Evolutionary conservation across 2,329 filamentous ascomycete genomes (phyloP), one percentile per base, ranked within the genome.

Genomic region (Nemania sp.): DNA sequence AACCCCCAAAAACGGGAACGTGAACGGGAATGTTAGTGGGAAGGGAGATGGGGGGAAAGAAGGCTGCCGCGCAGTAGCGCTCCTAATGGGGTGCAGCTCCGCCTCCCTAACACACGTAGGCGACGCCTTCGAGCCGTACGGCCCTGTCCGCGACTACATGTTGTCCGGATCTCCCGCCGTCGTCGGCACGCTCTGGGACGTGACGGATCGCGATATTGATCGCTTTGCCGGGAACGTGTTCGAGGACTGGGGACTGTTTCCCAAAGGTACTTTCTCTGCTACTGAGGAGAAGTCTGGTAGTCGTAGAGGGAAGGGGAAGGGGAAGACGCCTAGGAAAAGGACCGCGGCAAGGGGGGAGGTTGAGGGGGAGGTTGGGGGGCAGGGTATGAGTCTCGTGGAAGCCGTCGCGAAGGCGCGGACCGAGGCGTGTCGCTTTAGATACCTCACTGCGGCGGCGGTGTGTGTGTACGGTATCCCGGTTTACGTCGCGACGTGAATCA

Each of bases 131-230:
- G 92, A 97, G 70, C 86, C 89, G n/a, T 88, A 89, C 63, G 93
- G 94, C 1, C 91, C 93, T 51, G 89, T 94, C 20, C 86, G 92
- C 75, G 91, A 92, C 64, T 97, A 97, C 73, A 86, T 99, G 73
- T 86, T 93, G 62, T 92, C 91, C 0, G 93, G 91, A 1, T 85
- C 82, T 63, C 91, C 91, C 3, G 91, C 93, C 0, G 84, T 97
- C 8, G 86, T 97, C 2, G 94, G 91, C 40, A 97, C 92, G 14
- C 78, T 99, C 31, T 99, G 94, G 94, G 94, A 99, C 71, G 94
- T 99, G 44, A 99, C 94, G 8, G 94, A 99, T 70, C 90, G 90
- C 66, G 94, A 99, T 70, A 96, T 97, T 70, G 95, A 99, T 75
- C 88, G 92, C 15, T 96, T 96, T 70, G 89, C 92, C 0, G 84